Percentiles rank a stretch among this genome's conserved stretches.
Conservation (phyloP, 2,329 filamentous ascomycete species). For the Sporothrix sp. region DNA sequence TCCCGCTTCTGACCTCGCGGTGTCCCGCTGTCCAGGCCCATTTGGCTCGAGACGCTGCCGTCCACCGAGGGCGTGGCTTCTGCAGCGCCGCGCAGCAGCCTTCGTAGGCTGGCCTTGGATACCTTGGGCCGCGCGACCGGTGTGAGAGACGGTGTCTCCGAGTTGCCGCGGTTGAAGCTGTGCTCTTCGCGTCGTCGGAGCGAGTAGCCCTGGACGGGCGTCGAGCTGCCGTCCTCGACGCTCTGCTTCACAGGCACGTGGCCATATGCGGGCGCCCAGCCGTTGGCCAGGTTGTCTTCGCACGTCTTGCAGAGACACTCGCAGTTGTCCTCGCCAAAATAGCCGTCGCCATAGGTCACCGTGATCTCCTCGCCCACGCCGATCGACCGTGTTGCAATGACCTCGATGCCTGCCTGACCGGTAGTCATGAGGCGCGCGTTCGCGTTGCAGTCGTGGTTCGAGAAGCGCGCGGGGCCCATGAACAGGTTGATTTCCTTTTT, state of each 20-base stretch:
- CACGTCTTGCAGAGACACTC: slow-evolving; percentile 90
- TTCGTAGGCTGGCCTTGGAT: slow-evolving; percentile 27
- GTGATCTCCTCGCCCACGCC: slow-evolving; percentile 88
- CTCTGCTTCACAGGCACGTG: slow-evolving; percentile 40
- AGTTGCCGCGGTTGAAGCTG: slow-evolving; percentile 33
- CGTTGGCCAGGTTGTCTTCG: slow-evolving; percentile 65
- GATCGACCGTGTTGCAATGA: slow-evolving; percentile 75
- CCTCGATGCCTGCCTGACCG: slow-evolving; percentile 79
- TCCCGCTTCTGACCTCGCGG: slow-evolving; percentile 27
- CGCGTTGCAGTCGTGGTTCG: slow-evolving; percentile 92
- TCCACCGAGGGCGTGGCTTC: slow-evolving; percentile 7
- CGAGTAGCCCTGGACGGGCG: slow-evolving; percentile 39
- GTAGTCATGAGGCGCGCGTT: slow-evolving; percentile 82
- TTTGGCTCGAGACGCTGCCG: neutral
- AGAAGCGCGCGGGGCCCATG: slow-evolving; percentile 88
- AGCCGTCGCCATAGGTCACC: slow-evolving; percentile 89
- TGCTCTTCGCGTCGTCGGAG: slow-evolving; percentile 47
- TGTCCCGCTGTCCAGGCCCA: neutral
- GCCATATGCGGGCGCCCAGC: slow-evolving; percentile 57
- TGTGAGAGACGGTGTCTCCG: slow-evolving; percentile 47
- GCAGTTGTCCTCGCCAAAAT: slow-evolving; percentile 90
- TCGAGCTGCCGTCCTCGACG: slow-evolving; percentile 40
- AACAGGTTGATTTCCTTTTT: slow-evolving; percentile 88
- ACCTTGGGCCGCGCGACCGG: slow-evolving; percentile 46
- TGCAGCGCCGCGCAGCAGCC: neutral